These are phyloP conservation scores for Komagataella pastoris DNA, from an alignment of 805 yeast genomes.

Conservation along the genomic window DNA sequence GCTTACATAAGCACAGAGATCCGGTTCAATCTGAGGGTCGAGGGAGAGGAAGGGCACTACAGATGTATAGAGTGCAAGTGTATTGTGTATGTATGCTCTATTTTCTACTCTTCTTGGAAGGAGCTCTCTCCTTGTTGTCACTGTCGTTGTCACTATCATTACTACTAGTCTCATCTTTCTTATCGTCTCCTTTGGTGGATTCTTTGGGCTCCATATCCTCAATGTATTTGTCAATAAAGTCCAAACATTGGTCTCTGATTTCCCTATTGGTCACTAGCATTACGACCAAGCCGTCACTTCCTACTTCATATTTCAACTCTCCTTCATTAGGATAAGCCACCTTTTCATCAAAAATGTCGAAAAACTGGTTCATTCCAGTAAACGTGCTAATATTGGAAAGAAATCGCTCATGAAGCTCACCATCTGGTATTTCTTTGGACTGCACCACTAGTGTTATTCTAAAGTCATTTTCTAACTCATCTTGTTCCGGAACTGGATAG, in stretches of 20 bases:
- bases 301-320: slow-evolving; percentile 43
- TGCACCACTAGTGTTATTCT: slow-evolving; percentile 29
- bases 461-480: slow-evolving; percentile 32
- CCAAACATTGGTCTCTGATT: slow-evolving; percentile 23
- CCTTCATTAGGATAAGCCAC: slow-evolving; percentile 43
- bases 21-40: neutral
- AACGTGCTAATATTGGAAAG: slow-evolving; percentile 30
- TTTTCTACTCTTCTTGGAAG: neutral
- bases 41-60: neutral
- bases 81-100: neutral
- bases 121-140: neutral
- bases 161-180: neutral
- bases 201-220: neutral
- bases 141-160: neutral
- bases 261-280: slow-evolving; percentile 31
- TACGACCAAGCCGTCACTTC: slow-evolving; percentile 46
- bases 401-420: slow-evolving; percentile 34
- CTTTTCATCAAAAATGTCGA: slow-evolving; percentile 35
- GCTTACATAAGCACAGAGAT: neutral
- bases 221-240: slow-evolving; percentile 24
- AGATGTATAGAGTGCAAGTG: neutral
- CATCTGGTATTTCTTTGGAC: slow-evolving; percentile 15
- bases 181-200: neutral
- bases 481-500: slow-evolving; percentile 11
- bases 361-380: slow-evolving; percentile 34